Percentiles rank a stretch among this genome's conserved stretches.
Evolutionary conservation across 192 early-diverging fungal genomes (phyloP).

Genomic region (Pilobolus umbonatus): DNA sequence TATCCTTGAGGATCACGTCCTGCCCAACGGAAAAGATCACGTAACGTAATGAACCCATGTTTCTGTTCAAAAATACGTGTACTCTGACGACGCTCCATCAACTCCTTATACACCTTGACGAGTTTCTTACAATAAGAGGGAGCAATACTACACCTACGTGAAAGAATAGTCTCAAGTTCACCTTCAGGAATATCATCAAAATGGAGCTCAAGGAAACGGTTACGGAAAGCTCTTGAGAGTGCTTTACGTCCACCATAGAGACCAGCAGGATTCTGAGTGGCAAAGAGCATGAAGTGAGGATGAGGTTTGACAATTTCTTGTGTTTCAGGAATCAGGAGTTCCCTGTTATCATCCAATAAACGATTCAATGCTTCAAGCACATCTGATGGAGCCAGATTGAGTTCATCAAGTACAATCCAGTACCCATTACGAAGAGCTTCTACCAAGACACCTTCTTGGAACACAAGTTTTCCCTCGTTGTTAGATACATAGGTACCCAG

Average conservation of each 20-base stretch:
- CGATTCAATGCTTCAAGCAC: slow-evolving; percentile 97
- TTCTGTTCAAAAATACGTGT: slow-evolving; percentile 93
- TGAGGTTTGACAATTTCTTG: slow-evolving; percentile 92
- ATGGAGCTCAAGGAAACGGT: slow-evolving; percentile 94
- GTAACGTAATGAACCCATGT: slow-evolving; percentile 91
- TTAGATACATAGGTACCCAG: slow-evolving; percentile 89
- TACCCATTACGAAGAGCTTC: slow-evolving; percentile 90
- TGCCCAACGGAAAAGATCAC: slow-evolving; percentile 98
- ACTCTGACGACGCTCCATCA: slow-evolving; percentile 69
- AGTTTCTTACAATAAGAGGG: slow-evolving; percentile 82
- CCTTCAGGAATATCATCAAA: slow-evolving; percentile 94
- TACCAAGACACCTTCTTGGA: slow-evolving; percentile 94
- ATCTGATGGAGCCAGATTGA: slow-evolving; percentile 97
- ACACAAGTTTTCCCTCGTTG: slow-evolving; percentile 77
- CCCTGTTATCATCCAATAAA: slow-evolving; percentile 95
- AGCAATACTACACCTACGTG: slow-evolving; percentile 76
- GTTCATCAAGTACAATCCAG: slow-evolving; percentile 98
- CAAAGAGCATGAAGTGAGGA: slow-evolving; percentile 95
- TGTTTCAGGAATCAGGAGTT: slow-evolving; percentile 94
- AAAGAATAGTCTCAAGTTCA: slow-evolving; percentile 90
- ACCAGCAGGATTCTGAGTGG: slow-evolving; percentile 99
- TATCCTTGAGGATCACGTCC: slow-evolving; percentile 72
- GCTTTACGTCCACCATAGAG: slow-evolving; percentile 95
- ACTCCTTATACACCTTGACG: slow-evolving; percentile 79
- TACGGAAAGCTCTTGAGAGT: slow-evolving; percentile 93